These are phyloP conservation scores for Trypanosomatidae sp. DNA, from an alignment of 208 protist species.

Conservation along the genomic window DNA sequence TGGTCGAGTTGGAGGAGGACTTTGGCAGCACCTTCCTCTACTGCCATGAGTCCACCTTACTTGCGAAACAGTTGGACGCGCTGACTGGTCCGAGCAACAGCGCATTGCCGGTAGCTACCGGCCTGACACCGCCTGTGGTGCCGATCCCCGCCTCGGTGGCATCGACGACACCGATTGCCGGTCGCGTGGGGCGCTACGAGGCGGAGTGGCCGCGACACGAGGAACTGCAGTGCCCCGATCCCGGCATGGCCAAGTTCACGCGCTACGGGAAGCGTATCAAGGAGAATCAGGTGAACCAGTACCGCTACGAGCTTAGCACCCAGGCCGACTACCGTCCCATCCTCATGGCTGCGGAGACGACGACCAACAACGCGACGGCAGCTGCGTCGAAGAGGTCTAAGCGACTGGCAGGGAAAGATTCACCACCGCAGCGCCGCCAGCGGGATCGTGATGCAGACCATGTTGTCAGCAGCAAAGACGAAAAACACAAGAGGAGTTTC, in stretches of 20 bases:
- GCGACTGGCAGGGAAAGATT: neutral
- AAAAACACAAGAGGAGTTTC: neutral
- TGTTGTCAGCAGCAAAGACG: neutral
- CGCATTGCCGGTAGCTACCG: constrained; percentile 14
- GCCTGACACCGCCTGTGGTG: constrained; percentile 21
- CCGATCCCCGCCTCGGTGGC: constrained; percentile 44
- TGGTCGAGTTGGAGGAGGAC: constrained; percentile 81
- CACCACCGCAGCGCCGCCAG: neutral
- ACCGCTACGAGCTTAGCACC: constrained; percentile 68
- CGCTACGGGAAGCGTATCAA: constrained; percentile 46
- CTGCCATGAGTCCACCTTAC: constrained; percentile 50
- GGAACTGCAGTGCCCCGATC: constrained; percentile 70
- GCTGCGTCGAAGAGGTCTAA: neutral
- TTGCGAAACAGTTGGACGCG: constrained; percentile 35
- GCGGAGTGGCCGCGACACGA: constrained; percentile 65
- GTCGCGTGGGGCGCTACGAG: constrained; percentile 55
- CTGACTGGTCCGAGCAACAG: constrained; percentile 28
- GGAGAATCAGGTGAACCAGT: constrained; percentile 65
- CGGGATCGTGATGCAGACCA: neutral
- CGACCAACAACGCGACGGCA: neutral
- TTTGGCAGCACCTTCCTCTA: constrained; percentile 75
- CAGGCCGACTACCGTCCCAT: constrained; percentile 53
- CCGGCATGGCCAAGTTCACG: constrained; percentile 42
- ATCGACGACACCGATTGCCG: constrained; percentile 58
- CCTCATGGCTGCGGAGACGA: constrained; percentile 33